phyloP scores from a whole-genome alignment of 2,329 filamentous ascomycete genomes.

The Calycina herbarum region DNA sequence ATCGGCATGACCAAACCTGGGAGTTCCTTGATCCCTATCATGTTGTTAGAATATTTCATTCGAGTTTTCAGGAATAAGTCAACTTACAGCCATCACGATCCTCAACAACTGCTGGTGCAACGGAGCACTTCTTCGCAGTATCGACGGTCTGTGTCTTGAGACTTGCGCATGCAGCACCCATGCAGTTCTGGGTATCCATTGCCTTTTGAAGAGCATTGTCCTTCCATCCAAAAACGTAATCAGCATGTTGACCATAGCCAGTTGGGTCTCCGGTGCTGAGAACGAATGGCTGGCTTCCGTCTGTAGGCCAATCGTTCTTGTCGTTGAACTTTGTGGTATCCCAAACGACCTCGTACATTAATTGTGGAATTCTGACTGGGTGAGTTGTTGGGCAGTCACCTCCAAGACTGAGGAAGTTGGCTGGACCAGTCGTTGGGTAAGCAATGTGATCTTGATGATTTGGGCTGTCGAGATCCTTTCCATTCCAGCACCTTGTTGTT shows the following conservation, averaged over 20 bases:
- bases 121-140: constrained; percentile 13
- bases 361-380: constrained; percentile 48
- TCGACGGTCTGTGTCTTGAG: constrained; percentile 44
- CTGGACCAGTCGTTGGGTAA: constrained; percentile 28
- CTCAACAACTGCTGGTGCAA: constrained; percentile 11
- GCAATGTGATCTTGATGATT: constrained; percentile 23
- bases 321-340: constrained; percentile 44
- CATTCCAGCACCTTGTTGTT: constrained; percentile 38
- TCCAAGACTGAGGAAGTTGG: constrained; percentile 14
- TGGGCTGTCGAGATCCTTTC: constrained; percentile 21
- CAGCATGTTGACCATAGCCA: constrained; percentile 50
- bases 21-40: constrained; percentile 9
- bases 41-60: constrained; percentile 1
- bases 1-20: constrained; percentile 9
- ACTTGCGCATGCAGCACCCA: constrained; percentile 47
- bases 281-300: constrained; percentile 45
- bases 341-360: constrained; percentile 52
- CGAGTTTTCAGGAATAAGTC: not conserved
- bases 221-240: constrained; percentile 54
- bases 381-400: constrained; percentile 34
- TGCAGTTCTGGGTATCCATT: constrained; percentile 48
- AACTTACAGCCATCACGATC: constrained; percentile 19
- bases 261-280: constrained; percentile 46
- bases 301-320: constrained; percentile 45
- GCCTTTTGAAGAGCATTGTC: constrained; percentile 49